Evolutionary conservation across 768 basidiomycete species (phyloP).

Genomic region (Tylopilus balloui): DNA sequence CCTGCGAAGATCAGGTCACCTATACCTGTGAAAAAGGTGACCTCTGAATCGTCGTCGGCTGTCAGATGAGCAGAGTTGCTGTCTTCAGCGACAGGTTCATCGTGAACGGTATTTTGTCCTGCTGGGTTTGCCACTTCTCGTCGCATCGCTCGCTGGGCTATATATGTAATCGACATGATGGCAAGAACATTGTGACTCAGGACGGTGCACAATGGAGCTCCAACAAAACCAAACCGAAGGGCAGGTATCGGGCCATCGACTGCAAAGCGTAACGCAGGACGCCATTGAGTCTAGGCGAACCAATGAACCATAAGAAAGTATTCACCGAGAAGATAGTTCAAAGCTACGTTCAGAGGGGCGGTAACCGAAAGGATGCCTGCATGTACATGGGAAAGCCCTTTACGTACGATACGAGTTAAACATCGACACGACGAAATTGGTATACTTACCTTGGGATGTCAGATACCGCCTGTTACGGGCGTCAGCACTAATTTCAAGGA

Average conservation of each 20-base stretch:
- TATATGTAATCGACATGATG: conserved; percentile 18
- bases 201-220: conserved; percentile 27
- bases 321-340: conserved; percentile 27
- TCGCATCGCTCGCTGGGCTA: conserved; percentile 17
- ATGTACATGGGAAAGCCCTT: conserved; percentile 24
- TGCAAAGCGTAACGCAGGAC: background rate
- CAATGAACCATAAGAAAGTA: background rate
- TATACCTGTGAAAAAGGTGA: conserved; percentile 14
- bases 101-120: conserved; percentile 4
- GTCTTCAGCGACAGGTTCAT: conserved; percentile 4
- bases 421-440: background rate
- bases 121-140: conserved; percentile 17
- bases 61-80: background rate
- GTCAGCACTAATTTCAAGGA: conserved; percentile 2
- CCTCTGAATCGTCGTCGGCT: background rate
- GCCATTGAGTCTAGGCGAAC: background rate
- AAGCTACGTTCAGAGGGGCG: conserved; percentile 20
- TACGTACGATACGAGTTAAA: background rate
- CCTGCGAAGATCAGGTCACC: conserved; percentile 16
- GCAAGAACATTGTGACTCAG: conserved; percentile 26
- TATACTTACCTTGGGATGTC: conserved; percentile 21
- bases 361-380: conserved; percentile 20
- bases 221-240: conserved; percentile 23
- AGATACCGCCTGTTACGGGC: conserved; percentile 17
- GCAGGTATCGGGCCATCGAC: conserved; percentile 26